Conservation (phyloP, 257 asterid species). For the Solanum paucissectum region DNA sequence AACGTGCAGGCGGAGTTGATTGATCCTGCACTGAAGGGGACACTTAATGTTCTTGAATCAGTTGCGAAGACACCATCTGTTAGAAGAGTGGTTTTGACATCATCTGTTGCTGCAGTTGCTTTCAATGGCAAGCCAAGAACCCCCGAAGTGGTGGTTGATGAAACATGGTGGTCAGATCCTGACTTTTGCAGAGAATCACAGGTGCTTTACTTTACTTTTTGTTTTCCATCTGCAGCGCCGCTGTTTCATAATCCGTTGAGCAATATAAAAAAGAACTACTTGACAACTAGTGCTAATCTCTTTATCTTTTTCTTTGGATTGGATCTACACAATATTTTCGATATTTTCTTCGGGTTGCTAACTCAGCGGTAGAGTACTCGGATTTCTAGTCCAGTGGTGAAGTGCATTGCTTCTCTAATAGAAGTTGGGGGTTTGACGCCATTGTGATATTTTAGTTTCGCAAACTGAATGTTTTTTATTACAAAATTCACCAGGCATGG, state of each 20-base stretch:
- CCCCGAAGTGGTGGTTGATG: slow-evolving; percentile 62
- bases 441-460: not conserved
- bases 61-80: slow-evolving; percentile 56
- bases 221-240: fast-evolving
- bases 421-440: not conserved
- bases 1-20: slow-evolving; percentile 49
- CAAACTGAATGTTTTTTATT: not conserved
- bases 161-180: slow-evolving; percentile 58
- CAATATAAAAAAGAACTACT: not conserved
- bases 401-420: not conserved
- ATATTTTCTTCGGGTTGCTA: not conserved
- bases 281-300: not conserved
- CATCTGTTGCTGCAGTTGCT: slow-evolving; percentile 67
- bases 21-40: slow-evolving; percentile 79
- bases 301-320: not conserved
- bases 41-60: slow-evolving; percentile 67
- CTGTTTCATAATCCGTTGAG: not conserved
- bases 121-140: slow-evolving; percentile 51
- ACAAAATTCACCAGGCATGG: not conserved
- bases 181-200: slow-evolving; percentile 42
- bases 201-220: slow-evolving; percentile 13
- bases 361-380: not conserved
- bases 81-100: slow-evolving; percentile 62
- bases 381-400: not conserved
- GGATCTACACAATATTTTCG: not conserved